phyloP scores from a whole-genome alignment of 148 eudicot genomes.

The Cornus controversa region DNA sequence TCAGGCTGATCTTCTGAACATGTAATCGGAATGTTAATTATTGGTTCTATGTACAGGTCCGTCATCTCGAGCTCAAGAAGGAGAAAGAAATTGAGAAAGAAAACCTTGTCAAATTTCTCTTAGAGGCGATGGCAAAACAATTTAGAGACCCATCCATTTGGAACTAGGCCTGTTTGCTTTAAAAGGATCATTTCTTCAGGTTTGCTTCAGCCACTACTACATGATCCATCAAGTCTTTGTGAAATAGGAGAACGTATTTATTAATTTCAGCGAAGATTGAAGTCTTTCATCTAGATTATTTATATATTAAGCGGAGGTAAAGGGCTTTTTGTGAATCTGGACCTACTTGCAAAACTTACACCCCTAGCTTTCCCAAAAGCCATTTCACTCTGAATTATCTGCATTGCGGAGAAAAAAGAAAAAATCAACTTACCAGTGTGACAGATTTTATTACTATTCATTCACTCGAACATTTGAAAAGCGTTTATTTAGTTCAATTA shows the following conservation, averaged over 20 bases:
- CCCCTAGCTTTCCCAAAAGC: too few species aligned
- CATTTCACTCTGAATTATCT: too few species aligned
- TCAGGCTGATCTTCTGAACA: not conserved
- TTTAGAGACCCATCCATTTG: slow-evolving; percentile 78
- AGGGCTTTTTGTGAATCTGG: too few species aligned
- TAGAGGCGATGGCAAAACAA: slow-evolving; percentile 72
- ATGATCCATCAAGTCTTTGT: not conserved
- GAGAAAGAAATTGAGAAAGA: slow-evolving; percentile 72
- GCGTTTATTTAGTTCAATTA: not conserved
- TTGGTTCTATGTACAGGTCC: slow-evolving; percentile 52
- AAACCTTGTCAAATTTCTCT: slow-evolving; percentile 62
- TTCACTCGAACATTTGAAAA: not conserved
- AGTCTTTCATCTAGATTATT: too few species aligned
- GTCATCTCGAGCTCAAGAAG: slow-evolving; percentile 87
- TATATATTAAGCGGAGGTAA: too few species aligned
- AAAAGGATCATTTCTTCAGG: slow-evolving; percentile 1
- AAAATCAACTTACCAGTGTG: not conserved
- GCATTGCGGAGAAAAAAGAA: not conserved
- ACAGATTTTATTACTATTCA: not conserved
- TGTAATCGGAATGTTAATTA: not conserved
- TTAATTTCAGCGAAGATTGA: not conserved
- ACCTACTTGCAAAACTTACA: too few species aligned
- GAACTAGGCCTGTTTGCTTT: slow-evolving; percentile 36
- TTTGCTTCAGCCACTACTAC: not conserved
- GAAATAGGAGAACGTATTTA: not conserved